These are phyloP conservation scores for Penicillium nordicum DNA, from an alignment of 2,329 filamentous ascomycete genomes.

Conservation along the genomic window DNA sequence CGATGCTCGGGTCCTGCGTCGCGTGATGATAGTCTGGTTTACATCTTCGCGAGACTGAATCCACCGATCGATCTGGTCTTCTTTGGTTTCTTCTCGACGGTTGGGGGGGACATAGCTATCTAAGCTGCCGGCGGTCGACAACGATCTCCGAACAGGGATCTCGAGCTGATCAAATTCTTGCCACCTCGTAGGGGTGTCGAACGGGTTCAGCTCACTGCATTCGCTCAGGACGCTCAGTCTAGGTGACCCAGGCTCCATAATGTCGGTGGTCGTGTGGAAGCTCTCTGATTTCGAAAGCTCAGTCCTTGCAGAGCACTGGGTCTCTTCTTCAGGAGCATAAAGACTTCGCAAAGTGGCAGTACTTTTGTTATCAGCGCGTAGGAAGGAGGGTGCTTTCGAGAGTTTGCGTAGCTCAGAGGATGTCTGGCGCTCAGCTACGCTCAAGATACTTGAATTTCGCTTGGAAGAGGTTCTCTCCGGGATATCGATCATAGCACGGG, in stretches of 20 bases:
- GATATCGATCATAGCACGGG: constrained; percentile 31
- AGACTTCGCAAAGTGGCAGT: constrained; percentile 41
- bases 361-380: constrained; percentile 35
- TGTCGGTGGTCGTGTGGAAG: constrained; percentile 35
- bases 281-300: constrained; percentile 36
- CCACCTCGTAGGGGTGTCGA: constrained; percentile 24
- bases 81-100: constrained; percentile 18
- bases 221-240: constrained; percentile 45
- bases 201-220: constrained; percentile 41
- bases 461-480: constrained; percentile 41
- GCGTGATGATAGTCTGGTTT: constrained; percentile 17
- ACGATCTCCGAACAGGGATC: constrained; percentile 27
- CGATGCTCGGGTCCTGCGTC: constrained; percentile 16
- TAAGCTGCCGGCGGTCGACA: constrained; percentile 11
- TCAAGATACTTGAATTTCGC: constrained; percentile 21
- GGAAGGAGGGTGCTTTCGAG: constrained; percentile 40
- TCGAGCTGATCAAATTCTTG: constrained; percentile 27
- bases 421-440: constrained; percentile 12
- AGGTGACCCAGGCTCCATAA: constrained; percentile 36
- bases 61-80: constrained; percentile 34
- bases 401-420: constrained; percentile 28
- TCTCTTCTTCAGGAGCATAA: constrained; percentile 31
- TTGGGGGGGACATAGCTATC: constrained; percentile 17
- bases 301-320: constrained; percentile 24
- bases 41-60: constrained; percentile 25